Evolutionary conservation across 257 asterid species (phyloP).

Genomic region (Gardenia jasminoides): DNA sequence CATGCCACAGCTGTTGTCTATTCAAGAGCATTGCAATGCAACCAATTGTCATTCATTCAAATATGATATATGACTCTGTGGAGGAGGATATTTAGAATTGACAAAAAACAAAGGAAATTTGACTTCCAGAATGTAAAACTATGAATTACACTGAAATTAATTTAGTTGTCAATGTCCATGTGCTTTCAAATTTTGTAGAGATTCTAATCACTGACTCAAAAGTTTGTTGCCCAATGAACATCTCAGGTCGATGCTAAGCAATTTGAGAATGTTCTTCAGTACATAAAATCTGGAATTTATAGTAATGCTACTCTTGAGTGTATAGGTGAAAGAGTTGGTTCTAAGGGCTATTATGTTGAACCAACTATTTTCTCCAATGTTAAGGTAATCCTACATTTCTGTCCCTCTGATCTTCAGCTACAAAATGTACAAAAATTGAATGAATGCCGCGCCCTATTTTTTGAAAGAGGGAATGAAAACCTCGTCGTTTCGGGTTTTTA

Average conservation of each 20-base stretch:
- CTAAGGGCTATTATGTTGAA: constrained; percentile 69
- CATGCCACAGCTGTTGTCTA: no score
- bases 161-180: background rate
- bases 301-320: constrained; percentile 88
- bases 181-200: no score
- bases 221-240: background rate
- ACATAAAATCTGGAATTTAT: constrained; percentile 56
- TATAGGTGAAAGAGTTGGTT: constrained; percentile 68
- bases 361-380: constrained; percentile 93
- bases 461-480: no score
- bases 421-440: background rate
- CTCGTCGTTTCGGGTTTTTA: no score
- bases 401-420: background rate
- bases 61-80: background rate
- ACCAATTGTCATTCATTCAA: no score
- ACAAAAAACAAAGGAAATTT: background rate
- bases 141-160: no score
- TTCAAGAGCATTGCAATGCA: no score
- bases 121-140: no score
- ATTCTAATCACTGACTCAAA: no score
- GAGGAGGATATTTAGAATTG: background rate
- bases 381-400: constrained; percentile 39
- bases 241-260: constrained; percentile 68
- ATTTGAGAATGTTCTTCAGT: constrained; percentile 67
- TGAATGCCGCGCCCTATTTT: no score